Evolutionary conservation across 352 stramenopile species (phyloP).

Genomic region (Peronospora belbahrii): DNA sequence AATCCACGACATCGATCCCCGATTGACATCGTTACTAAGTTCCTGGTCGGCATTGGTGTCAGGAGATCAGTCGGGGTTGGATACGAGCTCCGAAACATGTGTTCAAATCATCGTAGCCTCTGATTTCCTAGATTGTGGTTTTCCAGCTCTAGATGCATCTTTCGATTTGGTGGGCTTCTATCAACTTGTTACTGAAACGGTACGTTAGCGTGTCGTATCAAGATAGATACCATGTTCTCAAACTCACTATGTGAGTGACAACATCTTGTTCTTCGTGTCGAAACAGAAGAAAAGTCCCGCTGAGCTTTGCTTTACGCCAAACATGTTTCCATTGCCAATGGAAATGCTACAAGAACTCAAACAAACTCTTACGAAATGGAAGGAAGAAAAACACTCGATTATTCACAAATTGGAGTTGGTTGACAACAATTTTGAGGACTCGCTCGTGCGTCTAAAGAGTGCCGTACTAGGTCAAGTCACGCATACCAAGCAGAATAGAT

Average conservation of each 20-base stretch:
- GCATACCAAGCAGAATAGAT: too few relatives aligned
- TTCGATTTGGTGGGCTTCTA: conserved; percentile 54
- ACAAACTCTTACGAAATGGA: conserved; percentile 27
- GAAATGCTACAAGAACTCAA: conserved; percentile 60
- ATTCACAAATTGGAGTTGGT: conserved; percentile 8
- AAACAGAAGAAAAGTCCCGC: conserved; percentile 16
- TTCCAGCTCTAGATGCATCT: conserved; percentile 44
- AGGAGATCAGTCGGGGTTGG: conserved; percentile 19
- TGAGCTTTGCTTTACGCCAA: conserved; percentile 49
- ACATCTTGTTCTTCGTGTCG: neutral
- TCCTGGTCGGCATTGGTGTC: conserved; percentile 32
- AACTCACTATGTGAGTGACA: too few relatives aligned
- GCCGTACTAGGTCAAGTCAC: conserved; percentile 12
- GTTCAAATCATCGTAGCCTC: conserved; percentile 33
- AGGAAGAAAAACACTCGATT: conserved; percentile 10
- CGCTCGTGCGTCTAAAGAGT: conserved; percentile 27
- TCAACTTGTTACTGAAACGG: conserved; percentile 28
- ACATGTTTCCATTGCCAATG: conserved; percentile 45
- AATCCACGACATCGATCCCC: neutral
- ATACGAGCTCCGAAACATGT: conserved; percentile 13
- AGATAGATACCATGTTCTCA: neutral
- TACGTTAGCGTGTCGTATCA: conserved; percentile 4
- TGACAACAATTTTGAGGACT: conserved; percentile 3
- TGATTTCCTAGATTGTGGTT: conserved; percentile 57
- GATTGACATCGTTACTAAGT: neutral